phyloP scores from a whole-genome alignment of 108 stramenopile species.

The Phaeodactylum tricornutum region DNA sequence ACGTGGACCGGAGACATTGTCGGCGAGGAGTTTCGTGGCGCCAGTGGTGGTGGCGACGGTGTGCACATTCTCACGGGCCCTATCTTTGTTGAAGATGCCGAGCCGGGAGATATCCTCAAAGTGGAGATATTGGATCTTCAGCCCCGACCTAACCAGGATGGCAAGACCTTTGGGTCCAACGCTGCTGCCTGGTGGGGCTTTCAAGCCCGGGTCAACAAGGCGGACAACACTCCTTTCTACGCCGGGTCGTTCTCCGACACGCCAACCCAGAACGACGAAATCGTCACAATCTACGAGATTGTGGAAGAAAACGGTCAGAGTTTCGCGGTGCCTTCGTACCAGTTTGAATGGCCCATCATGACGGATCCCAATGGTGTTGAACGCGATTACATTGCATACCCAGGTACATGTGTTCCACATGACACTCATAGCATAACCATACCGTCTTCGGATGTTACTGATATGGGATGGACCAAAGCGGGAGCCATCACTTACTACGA shows the following conservation, averaged over 20 bases:
- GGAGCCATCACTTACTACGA: conserved; percentile 54
- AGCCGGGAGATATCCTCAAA: conserved; percentile 52
- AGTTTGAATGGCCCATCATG: conserved; percentile 28
- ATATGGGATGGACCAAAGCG: conserved; percentile 29
- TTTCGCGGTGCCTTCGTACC: conserved; percentile 41
- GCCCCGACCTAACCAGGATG: conserved; percentile 23
- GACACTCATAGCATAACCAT: conserved; percentile 50
- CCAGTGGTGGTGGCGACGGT: conserved; percentile 25
- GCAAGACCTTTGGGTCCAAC: conserved; percentile 39
- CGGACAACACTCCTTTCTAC: conserved; percentile 47
- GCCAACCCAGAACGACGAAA: conserved; percentile 25
- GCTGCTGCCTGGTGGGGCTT: conserved; percentile 62
- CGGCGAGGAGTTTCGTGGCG: conserved; percentile 25
- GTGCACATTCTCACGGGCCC: conserved; percentile 61
- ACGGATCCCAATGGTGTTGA: conserved; percentile 22
- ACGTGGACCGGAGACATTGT: conserved; percentile 17
- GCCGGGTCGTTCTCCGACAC: conserved; percentile 54
- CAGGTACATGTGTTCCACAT: conserved; percentile 36
- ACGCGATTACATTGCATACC: conserved; percentile 33
- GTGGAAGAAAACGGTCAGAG: conserved; percentile 40
- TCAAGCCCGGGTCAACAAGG: conserved; percentile 49
- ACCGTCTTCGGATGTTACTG: no score
- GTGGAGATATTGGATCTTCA: conserved; percentile 51
- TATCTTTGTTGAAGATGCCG: conserved; percentile 36
- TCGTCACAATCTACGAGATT: conserved; percentile 21